Evolutionary conservation across 176 grass and related monocot genomes (phyloP).

Genomic region (Zizania latifolia): DNA sequence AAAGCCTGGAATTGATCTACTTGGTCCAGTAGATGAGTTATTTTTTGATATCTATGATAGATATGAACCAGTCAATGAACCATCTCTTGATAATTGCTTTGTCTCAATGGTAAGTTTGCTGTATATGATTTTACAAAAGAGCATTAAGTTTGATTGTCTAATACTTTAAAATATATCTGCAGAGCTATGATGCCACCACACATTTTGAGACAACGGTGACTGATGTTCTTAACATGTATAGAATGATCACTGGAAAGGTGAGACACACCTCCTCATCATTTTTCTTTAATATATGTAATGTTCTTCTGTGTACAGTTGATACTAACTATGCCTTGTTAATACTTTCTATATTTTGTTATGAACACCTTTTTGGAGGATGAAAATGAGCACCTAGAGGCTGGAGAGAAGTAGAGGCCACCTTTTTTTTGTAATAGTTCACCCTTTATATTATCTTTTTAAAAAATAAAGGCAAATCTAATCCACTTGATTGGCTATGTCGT

Average conservation of each 20-base stretch:
- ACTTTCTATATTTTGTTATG: slow-evolving; percentile 3
- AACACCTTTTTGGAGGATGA: background rate
- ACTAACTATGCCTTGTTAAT: background rate
- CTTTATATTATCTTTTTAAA: background rate
- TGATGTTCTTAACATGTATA: slow-evolving; percentile 90
- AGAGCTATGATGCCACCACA: slow-evolving; percentile 96
- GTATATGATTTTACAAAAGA: slow-evolving; percentile 10
- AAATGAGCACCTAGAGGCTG: background rate
- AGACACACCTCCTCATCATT: slow-evolving; percentile 4
- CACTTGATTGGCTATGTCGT: background rate
- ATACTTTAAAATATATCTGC: slow-evolving; percentile 20
- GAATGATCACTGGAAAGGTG: slow-evolving; percentile 83
- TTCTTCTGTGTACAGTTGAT: background rate
- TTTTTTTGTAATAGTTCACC: background rate
- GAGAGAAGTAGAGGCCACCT: background rate
- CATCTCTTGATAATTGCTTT: slow-evolving; percentile 82
- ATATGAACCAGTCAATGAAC: slow-evolving; percentile 83
- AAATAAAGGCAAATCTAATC: background rate
- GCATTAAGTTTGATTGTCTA: background rate
- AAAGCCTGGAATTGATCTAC: slow-evolving; percentile 77
- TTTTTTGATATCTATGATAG: slow-evolving; percentile 91
- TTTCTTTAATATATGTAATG: background rate
- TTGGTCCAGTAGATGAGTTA: slow-evolving; percentile 74
- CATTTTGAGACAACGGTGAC: slow-evolving; percentile 92
- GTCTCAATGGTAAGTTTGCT: slow-evolving; percentile 62